Conservation (phyloP, 257 asterid genomes). For the Solanum sejunctum region DNA sequence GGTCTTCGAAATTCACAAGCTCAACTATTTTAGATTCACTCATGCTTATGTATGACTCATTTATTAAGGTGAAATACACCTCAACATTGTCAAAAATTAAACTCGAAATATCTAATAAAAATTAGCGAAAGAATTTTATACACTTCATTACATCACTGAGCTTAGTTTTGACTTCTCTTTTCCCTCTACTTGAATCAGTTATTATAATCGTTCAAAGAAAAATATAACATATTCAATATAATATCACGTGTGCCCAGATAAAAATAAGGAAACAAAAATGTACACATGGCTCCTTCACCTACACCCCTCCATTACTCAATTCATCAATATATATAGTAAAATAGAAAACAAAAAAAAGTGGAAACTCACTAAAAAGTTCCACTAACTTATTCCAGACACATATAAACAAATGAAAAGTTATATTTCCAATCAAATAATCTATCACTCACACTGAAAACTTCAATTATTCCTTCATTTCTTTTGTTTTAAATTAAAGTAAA, state of each 20-base stretch:
- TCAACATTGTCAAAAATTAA: neutral
- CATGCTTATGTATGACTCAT: neutral
- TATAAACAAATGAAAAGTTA: conserved; percentile 54
- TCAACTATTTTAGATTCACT: neutral
- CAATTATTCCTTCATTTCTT: conserved; percentile 40
- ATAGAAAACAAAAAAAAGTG: neutral
- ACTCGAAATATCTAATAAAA: neutral
- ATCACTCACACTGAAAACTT: conserved; percentile 38
- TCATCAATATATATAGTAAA: neutral
- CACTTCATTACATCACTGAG: neutral
- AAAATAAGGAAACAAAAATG: neutral
- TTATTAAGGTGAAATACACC: neutral
- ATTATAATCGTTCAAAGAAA: too few species aligned
- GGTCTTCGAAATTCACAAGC: neutral
- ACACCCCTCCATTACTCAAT: conserved; percentile 4
- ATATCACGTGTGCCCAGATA: too few species aligned
- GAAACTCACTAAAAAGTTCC: conserved; percentile 35
- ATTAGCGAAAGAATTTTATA: accelerated
- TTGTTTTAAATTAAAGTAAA: conserved; percentile 15
- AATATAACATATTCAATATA: too few species aligned
- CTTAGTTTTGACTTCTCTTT: neutral
- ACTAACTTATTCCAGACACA: conserved; percentile 61
- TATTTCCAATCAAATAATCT: conserved; percentile 43
- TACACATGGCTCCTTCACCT: conserved; percentile 7
- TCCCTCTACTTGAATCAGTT: neutral